Percentiles rank a stretch among this genome's conserved stretches.
These are phyloP conservation scores for Solanum tarapatanum DNA, from an alignment of 257 asterid genomes.

Conservation along the genomic window DNA sequence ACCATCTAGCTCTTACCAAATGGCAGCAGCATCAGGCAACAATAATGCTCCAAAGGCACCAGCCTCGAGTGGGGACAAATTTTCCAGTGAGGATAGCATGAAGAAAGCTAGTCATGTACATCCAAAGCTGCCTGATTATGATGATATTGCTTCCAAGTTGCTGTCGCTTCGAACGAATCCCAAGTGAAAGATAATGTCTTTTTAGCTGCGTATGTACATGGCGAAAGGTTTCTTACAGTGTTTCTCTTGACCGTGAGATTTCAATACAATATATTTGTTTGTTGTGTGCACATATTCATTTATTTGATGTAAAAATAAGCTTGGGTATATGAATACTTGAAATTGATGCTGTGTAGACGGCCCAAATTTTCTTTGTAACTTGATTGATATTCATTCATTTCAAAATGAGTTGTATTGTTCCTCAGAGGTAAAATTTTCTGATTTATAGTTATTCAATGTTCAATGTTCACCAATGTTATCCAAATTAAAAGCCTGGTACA, in stretches of 20 bases:
- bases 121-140: constrained; percentile 89
- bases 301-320: neutral
- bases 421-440: neutral
- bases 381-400: neutral
- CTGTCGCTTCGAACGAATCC: constrained; percentile 40
- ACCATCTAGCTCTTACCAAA: constrained; percentile 12
- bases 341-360: neutral
- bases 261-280: neutral
- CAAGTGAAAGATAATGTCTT: neutral
- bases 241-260: neutral
- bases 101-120: constrained; percentile 78
- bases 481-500: neutral
- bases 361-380: neutral
- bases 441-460: neutral
- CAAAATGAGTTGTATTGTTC: neutral
- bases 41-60: constrained; percentile 18
- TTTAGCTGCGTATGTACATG: neutral
- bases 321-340: neutral
- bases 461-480: neutral
- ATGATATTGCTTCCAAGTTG: constrained; percentile 29
- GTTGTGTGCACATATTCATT: neutral
- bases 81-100: constrained; percentile 23
- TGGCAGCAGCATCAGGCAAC: constrained; percentile 6
- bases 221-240: neutral
- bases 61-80: constrained; percentile 8